Conservation (phyloP, 345 rosid genomes). For the Eutrema yunnanense region DNA sequence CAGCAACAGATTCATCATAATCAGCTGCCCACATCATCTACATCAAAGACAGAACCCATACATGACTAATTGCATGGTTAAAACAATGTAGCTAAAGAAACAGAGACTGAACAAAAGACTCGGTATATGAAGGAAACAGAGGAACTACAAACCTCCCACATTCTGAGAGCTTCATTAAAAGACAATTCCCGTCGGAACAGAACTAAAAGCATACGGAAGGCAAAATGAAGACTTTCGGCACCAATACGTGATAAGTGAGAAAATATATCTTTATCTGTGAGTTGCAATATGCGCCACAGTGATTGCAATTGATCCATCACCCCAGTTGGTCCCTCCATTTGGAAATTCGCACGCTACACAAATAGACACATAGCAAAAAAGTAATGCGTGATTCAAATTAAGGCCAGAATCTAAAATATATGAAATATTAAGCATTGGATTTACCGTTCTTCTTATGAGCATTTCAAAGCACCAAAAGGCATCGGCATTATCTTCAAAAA, state of each 20-base stretch:
- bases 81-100: neutral
- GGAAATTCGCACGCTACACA: slow-evolving; percentile 78
- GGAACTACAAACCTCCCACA: slow-evolving; percentile 83
- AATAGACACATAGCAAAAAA: slow-evolving; percentile 19
- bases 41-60: slow-evolving; percentile 19
- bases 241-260: slow-evolving; percentile 72
- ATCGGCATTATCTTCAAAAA: slow-evolving; percentile 88
- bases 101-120: neutral
- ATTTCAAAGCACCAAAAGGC: slow-evolving; percentile 99
- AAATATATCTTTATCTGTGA: slow-evolving; percentile 76
- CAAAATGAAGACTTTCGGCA: slow-evolving; percentile 97
- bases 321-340: slow-evolving; percentile 89
- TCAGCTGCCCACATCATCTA: slow-evolving; percentile 99
- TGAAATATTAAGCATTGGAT: neutral
- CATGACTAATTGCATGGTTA: neutral
- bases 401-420: neutral
- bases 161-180: slow-evolving; percentile 70
- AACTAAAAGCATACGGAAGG: slow-evolving; percentile 88
- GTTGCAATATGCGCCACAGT: slow-evolving; percentile 76
- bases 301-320: slow-evolving; percentile 86
- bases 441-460: slow-evolving; percentile 93
- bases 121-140: neutral
- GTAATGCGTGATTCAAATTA: neutral
- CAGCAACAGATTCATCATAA: slow-evolving; percentile 54
- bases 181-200: slow-evolving; percentile 79